These are phyloP conservation scores for Talaromyces borbonicus DNA, from an alignment of 495 filamentous ascomycete genomes.

Conservation along the genomic window DNA sequence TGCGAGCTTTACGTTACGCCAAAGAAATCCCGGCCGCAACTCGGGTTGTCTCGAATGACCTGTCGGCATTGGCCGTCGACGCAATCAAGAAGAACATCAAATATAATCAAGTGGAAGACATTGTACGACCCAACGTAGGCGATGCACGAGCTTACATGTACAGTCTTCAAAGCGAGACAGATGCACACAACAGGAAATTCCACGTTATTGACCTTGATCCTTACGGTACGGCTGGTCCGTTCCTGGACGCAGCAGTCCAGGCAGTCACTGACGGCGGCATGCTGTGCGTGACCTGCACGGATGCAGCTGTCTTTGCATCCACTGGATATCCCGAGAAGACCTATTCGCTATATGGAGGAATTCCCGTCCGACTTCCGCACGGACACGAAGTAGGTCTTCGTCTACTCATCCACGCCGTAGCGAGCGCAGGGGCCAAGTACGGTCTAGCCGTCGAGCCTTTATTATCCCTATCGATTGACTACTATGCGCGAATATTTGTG, in stretches of 20 bases:
- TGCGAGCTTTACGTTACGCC: slow-evolving; percentile 85
- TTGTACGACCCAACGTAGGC: slow-evolving; percentile 60
- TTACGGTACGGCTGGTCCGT: slow-evolving; percentile 84
- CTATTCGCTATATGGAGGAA: slow-evolving; percentile 81
- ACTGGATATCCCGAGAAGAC: slow-evolving; percentile 88
- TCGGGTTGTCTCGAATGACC: slow-evolving; percentile 78
- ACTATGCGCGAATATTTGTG: slow-evolving; percentile 87
- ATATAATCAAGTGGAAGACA: slow-evolving; percentile 64
- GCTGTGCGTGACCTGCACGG: slow-evolving; percentile 92
- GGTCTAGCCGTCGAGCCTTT: slow-evolving; percentile 88
- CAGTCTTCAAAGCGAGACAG: slow-evolving; percentile 29
- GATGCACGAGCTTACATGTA: slow-evolving; percentile 94
- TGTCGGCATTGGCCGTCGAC: slow-evolving; percentile 64
- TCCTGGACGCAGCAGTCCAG: slow-evolving; percentile 83
- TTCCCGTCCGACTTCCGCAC: slow-evolving; percentile 70
- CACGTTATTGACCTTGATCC: slow-evolving; percentile 96
- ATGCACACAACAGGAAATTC: slow-evolving; percentile 36
- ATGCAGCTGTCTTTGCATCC: slow-evolving; percentile 89
- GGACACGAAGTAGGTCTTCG: slow-evolving; percentile 87
- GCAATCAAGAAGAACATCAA: slow-evolving; percentile 75
- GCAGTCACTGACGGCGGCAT: slow-evolving; percentile 76
- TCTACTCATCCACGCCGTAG: slow-evolving; percentile 70
- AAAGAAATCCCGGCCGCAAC: slow-evolving; percentile 80
- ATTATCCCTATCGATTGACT: slow-evolving; percentile 88
- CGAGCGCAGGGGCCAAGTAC: slow-evolving; percentile 69